These are phyloP conservation scores for Clonostachys chloroleuca DNA, from an alignment of 2,329 filamentous ascomycete species.

Conservation along the genomic window DNA sequence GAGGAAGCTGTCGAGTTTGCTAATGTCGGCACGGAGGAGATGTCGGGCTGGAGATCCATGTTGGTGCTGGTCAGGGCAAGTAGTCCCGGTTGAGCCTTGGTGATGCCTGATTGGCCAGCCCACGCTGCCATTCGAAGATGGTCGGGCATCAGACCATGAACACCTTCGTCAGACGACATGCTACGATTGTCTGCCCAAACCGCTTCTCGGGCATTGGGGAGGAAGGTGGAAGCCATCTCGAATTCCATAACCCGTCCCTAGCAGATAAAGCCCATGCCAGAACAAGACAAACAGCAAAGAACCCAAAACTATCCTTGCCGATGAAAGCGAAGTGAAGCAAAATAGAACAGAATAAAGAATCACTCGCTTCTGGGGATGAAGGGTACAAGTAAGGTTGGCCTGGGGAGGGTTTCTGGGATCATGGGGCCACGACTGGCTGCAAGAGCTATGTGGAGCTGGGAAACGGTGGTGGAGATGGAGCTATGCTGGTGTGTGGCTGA, in stretches of 20 bases:
- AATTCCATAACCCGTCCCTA: constrained; percentile 42
- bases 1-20: constrained; percentile 41
- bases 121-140: constrained; percentile 7
- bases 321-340: background rate
- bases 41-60: constrained; percentile 33
- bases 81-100: constrained; percentile 36
- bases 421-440: too few relatives aligned
- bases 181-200: constrained; percentile 40
- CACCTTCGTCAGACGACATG: constrained; percentile 36
- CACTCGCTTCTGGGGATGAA: background rate
- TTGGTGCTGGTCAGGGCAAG: constrained; percentile 49
- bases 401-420: background rate
- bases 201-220: constrained; percentile 34
- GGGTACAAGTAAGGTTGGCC: background rate
- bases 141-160: constrained; percentile 12
- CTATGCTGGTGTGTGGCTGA: background rate
- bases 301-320: constrained; percentile 14
- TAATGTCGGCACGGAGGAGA: constrained; percentile 34
- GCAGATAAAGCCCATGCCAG: constrained; percentile 21
- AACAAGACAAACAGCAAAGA: too few relatives aligned
- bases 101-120: constrained; percentile 12
- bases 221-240: constrained; percentile 26
- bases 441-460: background rate
- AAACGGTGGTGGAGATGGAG: background rate
- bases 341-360: background rate